A percentile compares a stretch with the other conserved stretches of the same genome.
Evolutionary conservation across 2,329 filamentous ascomycete species (phyloP).

Genomic region (Helminthosporium solani): DNA sequence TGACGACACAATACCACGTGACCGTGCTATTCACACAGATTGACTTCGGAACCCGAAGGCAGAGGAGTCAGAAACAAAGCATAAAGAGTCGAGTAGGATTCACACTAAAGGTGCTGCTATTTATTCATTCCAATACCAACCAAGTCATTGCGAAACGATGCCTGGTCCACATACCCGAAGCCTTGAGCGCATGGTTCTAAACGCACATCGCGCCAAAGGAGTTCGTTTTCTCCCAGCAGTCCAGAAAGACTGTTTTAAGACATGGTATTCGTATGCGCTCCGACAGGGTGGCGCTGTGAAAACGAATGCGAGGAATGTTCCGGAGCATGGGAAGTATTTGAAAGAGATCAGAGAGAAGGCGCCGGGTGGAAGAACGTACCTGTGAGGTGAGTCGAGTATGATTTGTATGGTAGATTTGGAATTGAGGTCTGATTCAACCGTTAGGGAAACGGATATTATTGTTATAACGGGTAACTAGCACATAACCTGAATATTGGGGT

Average conservation of each 20-base stretch:
- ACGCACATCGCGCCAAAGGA: conserved; percentile 40
- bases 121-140: not conserved
- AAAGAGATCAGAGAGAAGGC: conserved; percentile 24
- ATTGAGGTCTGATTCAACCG: no score
- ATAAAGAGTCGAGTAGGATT: not conserved
- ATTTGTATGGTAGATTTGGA: no score
- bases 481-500: no score
- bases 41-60: not conserved
- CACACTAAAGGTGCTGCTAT: no score
- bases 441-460: no score
- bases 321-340: conserved; percentile 28
- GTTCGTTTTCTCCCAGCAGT: conserved; percentile 32
- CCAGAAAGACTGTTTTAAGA: conserved; percentile 39
- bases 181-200: conserved; percentile 34
- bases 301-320: conserved; percentile 15
- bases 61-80: no score
- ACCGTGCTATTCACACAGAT: not conserved
- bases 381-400: conserved; percentile 19
- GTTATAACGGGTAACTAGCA: no score
- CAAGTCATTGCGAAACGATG: not conserved
- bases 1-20: not conserved
- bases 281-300: conserved; percentile 25
- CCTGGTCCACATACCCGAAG: conserved; percentile 13
- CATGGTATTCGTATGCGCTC: conserved; percentile 40
- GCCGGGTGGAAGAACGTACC: conserved; percentile 33